Base-by-base conservation (phyloP, 495 filamentous ascomycete genomes). In the Stereocaulon alpinum region DNA sequence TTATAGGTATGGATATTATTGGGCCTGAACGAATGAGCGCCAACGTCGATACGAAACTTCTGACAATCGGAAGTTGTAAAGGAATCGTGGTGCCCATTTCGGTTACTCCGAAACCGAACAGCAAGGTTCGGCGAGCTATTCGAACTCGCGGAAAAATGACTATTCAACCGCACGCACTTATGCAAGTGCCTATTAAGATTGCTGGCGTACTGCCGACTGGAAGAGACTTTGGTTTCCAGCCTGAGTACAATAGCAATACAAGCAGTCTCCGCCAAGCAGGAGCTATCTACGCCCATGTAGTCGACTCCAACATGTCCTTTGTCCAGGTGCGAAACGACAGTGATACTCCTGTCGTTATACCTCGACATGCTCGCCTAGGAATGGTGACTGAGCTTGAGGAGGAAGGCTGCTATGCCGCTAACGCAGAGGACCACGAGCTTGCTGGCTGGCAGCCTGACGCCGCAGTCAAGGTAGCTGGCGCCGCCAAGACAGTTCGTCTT, bases 1-100 rank as follows among this genome's bases (percentile, higher is more conserved):
- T 58, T n/a, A 49, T 58, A 18, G 42, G 40, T 7, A 48, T 37
- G 5, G 43, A 58, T 18, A 37, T 58, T 20, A 14, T 58, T 7
- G 20, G 14, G 0, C 24, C 27, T 0, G 27, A 58, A 34, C 0
- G 15, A 17, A 58, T 58, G 17, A 40, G 14, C 15, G 7, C 20
- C 3, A 20, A 37, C 40, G 20, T 54, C 1, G 29, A 22, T 10
- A 27, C 1, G 29, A 15, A 30, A 4, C 12, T 30, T 17, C 6
- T 22, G 0, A 10, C 12, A 15, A 54, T 54, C 29, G 15, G 30
- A 2, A 40, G 10, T 1, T 54, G 51, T 37, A 5, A 40, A 9
- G 29, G 6, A 6, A 54, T 11, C 1, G 15, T 1, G 10, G 18
- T 29, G 1, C 47, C 29, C 10, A 29, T 32, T 11, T 4, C 29